phyloP scores from a whole-genome alignment of 2,329 filamentous ascomycete species.

The Trichoderma sp. region DNA sequence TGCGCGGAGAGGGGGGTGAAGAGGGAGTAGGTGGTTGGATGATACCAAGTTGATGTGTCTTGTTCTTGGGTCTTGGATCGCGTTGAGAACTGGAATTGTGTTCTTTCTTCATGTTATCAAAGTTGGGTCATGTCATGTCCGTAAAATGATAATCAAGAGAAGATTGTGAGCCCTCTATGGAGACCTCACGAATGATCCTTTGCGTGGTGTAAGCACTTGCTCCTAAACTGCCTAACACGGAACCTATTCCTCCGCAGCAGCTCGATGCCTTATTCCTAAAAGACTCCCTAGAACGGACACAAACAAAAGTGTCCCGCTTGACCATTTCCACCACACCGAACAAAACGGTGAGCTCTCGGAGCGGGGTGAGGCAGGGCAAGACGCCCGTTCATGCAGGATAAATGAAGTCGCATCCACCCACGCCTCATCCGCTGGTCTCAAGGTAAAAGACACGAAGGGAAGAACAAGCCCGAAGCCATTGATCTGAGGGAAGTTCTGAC shows the following conservation, averaged over 20 bases:
- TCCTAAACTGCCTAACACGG: conserved; percentile 5
- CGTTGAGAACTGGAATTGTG: neutral
- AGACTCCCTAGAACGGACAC: neutral
- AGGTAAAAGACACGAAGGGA: neutral
- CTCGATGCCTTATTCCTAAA: neutral
- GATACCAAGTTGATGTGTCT: conserved; percentile 10
- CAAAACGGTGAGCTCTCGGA: neutral
- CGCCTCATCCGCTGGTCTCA: neutral
- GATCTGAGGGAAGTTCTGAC: too few species aligned
- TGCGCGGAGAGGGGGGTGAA: conserved; percentile 62
- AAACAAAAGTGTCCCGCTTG: too few species aligned
- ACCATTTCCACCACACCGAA: neutral
- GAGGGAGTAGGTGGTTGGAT: conserved; percentile 4
- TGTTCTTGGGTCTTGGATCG: neutral
- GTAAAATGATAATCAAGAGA: neutral
- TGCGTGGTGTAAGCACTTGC: conserved; percentile 17
- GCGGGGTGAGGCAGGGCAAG: neutral
- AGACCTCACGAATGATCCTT: neutral
- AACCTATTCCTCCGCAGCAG: neutral
- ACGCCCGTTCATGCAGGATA: conserved; percentile 21
- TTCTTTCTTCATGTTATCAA: too few species aligned
- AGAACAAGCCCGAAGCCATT: too few species aligned
- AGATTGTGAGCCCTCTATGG: neutral
- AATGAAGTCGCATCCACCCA: conserved; percentile 1
- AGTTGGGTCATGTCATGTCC: neutral